Conservation (phyloP, 805 yeast species). For the Yarrowia keelungensis region DNA sequence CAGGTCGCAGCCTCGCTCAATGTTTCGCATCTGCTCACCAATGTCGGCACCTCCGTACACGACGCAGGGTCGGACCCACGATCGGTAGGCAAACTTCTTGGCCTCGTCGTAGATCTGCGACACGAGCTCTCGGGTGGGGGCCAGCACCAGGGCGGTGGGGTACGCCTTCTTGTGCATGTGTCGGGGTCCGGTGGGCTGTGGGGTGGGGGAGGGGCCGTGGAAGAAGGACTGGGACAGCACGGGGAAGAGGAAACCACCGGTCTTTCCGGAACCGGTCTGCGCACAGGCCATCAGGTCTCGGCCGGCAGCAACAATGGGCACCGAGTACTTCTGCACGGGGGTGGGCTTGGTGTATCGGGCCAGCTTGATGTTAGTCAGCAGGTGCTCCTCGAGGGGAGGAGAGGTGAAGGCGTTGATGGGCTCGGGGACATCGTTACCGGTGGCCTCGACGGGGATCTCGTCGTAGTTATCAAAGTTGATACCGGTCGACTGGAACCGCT, state of each 20-base stretch:
- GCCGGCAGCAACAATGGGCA: conserved; percentile 86
- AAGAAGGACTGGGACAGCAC: conserved; percentile 89
- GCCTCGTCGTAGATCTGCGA: conserved; percentile 97
- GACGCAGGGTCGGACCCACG: conserved; percentile 96
- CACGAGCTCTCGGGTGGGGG: conserved; percentile 99
- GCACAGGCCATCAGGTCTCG: conserved; percentile 98
- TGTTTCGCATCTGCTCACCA: conserved; percentile 81
- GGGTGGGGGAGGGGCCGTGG: conserved; percentile 79
- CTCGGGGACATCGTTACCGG: conserved; percentile 94
- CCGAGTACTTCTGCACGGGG: conserved; percentile 93
- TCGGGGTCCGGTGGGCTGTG: conserved; percentile 49
- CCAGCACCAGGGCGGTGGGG: conserved; percentile 95
- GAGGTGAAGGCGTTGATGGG: conserved; percentile 85
- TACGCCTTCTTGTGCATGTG: conserved; percentile 69
- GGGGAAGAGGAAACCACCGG: conserved; percentile 99
- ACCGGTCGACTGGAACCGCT: conserved; percentile 86
- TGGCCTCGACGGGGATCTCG: conserved; percentile 97
- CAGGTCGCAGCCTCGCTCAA: conserved; percentile 93
- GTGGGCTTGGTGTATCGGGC: conserved; percentile 96
- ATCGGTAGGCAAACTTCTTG: conserved; percentile 92
- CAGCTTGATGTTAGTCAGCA: conserved; percentile 83
- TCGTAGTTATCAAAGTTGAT: conserved; percentile 98
- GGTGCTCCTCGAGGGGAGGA: conserved; percentile 87
- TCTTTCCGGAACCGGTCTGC: conserved; percentile 99
- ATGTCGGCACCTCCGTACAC: conserved; percentile 99